phyloP scores from a whole-genome alignment of 331 rosid genomes.

The Acacia concinna region DNA sequence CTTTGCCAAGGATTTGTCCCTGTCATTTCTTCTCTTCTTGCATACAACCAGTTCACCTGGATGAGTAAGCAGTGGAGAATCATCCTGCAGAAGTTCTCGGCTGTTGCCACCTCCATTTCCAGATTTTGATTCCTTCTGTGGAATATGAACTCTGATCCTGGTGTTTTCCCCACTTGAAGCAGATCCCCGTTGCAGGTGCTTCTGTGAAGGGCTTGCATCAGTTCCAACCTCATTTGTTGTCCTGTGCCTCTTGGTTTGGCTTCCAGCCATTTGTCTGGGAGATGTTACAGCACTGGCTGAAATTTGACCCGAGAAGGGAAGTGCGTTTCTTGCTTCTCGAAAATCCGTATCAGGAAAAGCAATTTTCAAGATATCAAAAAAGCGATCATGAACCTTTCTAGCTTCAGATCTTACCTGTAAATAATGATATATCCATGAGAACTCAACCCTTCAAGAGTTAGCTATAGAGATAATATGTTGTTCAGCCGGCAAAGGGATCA shows the following conservation, averaged over 20 bases:
- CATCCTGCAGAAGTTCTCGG: constrained; percentile 64
- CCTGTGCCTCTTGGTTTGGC: constrained; percentile 70
- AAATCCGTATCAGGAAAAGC: constrained; percentile 86
- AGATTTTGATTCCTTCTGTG: constrained; percentile 66
- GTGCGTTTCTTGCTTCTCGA: constrained; percentile 66
- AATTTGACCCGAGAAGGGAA: constrained; percentile 56
- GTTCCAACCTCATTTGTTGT: constrained; percentile 52
- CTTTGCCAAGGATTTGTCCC: constrained; percentile 70
- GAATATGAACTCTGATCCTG: constrained; percentile 53
- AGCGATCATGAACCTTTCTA: constrained; percentile 86
- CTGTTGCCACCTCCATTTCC: constrained; percentile 54
- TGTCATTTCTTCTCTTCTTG: constrained; percentile 91
- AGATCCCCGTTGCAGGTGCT: constrained; percentile 52
- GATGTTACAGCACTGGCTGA: constrained; percentile 45
- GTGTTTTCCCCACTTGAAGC: constrained; percentile 52
- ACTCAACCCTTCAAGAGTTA: neutral
- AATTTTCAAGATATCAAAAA: constrained; percentile 81
- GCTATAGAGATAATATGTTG: neutral
- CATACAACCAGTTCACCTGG: constrained; percentile 94
- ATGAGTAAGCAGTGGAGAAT: constrained; percentile 67
- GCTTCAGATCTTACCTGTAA: constrained; percentile 85
- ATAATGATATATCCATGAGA: constrained; percentile 29
- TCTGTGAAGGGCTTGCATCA: constrained; percentile 55
- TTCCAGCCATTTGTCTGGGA: constrained; percentile 49
- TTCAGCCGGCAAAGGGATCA: neutral